Evolutionary conservation across 257 asterid genomes (phyloP), one percentile per base, ranked within the genome.

Genomic region (Paraleonurus japonicus): DNA sequence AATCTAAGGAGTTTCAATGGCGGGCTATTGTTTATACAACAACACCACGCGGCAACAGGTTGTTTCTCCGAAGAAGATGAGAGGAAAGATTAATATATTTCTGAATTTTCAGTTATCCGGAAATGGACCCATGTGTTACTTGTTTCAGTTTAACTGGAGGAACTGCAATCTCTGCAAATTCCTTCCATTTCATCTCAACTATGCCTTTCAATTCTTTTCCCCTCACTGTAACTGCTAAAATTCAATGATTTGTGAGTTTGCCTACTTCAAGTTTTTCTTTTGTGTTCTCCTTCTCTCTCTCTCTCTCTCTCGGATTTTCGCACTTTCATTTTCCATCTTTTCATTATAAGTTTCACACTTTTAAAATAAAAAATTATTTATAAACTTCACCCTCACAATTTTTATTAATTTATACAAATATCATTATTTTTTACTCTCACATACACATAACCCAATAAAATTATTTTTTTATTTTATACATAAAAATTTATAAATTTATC

Each of bases 81-180:
- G 72, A 69, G 65, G 75, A 48, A 63, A 68, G 45, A 33, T 7
- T 16, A 16, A 32, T 17, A 50, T 35, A 32, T 28, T 22, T 67
- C 22, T 37, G 43, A 48, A 28, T 43, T 12, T n/a, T 37, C 22
- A 32, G 41, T 41, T 43, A 12, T 61, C 51, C 19, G 22, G 48
- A 77, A 57, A 65, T 72, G 81, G 81, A 74, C 22, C 81, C 74
- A 26, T 16, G n/a, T 77, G 81, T 71, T 45, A 4, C 10, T 53
- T 71, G 67, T 54, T 66, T 51, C 10, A 23, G 15, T 63, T 66
- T 65, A 17, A 61, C 54, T 24, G 70, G 27, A 9, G 45, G 17
- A 43, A 43, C 51, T 43, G 51, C 51, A 15, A 15, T 4, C 20
- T 57, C 74, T 45, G 75, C 75, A 69, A 39, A 57, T 22, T 66